Evolutionary conservation across 768 basidiomycete genomes (phyloP), one percentile per base, ranked within the genome.

Genomic region (Dictyophora rubrovolvata): DNA sequence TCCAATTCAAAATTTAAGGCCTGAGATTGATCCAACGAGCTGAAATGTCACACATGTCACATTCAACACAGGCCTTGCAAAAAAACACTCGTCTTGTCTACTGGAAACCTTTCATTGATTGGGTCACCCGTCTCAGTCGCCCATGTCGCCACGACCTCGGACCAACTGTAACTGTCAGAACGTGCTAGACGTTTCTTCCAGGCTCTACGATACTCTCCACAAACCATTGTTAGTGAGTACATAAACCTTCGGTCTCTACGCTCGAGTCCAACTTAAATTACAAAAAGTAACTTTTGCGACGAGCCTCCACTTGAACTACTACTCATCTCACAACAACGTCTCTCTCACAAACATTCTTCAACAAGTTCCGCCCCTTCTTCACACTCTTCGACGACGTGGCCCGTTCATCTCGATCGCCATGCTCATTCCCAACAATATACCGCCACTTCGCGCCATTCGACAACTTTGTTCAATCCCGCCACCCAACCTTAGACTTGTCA

Each of bases 321-420:
- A 12, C 12, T 42, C 42, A 12, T 46, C 35, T 23, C 14, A 23
- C 36, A 36, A 62, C 23, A 53, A 87, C 87, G 86, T 87, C 86
- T 58, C 74, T 87, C 63, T 70, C 78, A 62, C 85, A 85, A 63
- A 76, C 79, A 56, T 72, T 87, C 60, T 64, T 88, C 61, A 80
- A 79, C 64, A 87, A 90, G 69, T 77, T 87, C 65, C 80, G 85
- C 53, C 87, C 87, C 34, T 69, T 90, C 56, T 85, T 89, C 72
- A 84, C 84, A 54, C 74, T 87, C 75, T 74, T 90, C 48, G 87
- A 89, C 33, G 86, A 88, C 64, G 28, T 72, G 34, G 64, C 67
- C 21, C 75, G 73, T 51, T 65, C 78, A 2, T 34, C 33, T 48
- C 53, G 36, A 14, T 2, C 20, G 6, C 20, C 33, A 36, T 46